Conservation (phyloP, 257 asterid genomes). For the Cynanchum wilfordii region DNA sequence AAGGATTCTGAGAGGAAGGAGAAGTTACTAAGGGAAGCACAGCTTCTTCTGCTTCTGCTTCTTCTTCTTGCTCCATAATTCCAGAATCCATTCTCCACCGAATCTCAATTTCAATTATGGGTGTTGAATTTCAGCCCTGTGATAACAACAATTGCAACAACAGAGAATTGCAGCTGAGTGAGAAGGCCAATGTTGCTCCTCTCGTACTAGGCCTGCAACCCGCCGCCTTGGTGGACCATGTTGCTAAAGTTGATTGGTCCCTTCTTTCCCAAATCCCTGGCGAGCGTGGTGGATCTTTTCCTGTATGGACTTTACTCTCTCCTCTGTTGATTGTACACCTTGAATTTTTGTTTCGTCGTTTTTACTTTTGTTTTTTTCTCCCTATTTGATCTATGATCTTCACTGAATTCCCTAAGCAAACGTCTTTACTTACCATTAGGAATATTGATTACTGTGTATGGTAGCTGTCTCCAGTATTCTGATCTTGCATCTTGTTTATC, state of each 20-base stretch:
- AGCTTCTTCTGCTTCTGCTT: neutral
- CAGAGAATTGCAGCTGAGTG: slow-evolving; percentile 3
- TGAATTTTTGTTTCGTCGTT: neutral
- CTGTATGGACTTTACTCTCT: slow-evolving; percentile 35
- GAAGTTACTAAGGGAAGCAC: neutral
- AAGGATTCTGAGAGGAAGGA: slow-evolving; percentile 19
- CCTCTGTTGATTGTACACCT: neutral
- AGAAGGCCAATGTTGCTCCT: slow-evolving; percentile 34
- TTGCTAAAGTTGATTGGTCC: slow-evolving; percentile 74
- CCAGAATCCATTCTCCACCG: neutral
- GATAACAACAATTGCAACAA: slow-evolving; percentile 17
- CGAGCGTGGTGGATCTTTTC: slow-evolving; percentile 94
- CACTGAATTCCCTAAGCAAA: neutral
- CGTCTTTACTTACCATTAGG: neutral
- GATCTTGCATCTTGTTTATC: neutral
- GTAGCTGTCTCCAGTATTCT: neutral
- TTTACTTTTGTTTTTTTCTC: neutral
- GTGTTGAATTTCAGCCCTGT: slow-evolving; percentile 47
- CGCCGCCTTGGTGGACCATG: slow-evolving; percentile 84
- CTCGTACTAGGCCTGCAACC: slow-evolving; percentile 82
- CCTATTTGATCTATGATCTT: neutral
- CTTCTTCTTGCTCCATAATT: neutral
- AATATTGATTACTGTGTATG: neutral
- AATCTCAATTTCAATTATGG: slow-evolving; percentile 38
- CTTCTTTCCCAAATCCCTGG: slow-evolving; percentile 88